These are phyloP conservation scores for Oryza rufipogon DNA, from an alignment of 176 grass and related monocot genomes.

Conservation along the genomic window DNA sequence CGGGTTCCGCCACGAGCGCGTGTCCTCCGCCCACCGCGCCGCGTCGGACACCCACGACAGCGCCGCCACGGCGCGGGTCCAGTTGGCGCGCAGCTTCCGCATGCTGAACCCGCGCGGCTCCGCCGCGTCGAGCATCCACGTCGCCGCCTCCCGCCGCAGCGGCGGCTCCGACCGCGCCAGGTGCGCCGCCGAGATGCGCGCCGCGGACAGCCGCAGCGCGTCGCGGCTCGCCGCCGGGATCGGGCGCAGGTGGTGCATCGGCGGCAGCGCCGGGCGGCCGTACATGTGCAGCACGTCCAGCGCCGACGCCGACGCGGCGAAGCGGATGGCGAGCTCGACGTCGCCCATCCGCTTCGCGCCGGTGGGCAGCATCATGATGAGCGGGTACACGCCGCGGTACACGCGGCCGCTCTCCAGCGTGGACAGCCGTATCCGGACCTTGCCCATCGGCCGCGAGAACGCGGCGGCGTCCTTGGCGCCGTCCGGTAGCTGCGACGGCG, in stretches of 20 bases:
- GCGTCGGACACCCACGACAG: constrained; percentile 62
- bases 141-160: constrained; percentile 68
- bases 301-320: constrained; percentile 55
- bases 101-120: constrained; percentile 92
- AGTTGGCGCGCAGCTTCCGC: constrained; percentile 90
- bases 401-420: constrained; percentile 63
- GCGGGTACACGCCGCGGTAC: constrained; percentile 78
- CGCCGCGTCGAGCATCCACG: constrained; percentile 87
- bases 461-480: constrained; percentile 55
- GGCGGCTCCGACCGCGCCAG: constrained; percentile 78
- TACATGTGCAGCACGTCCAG: constrained; percentile 75
- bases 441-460: constrained; percentile 71
- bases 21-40: constrained; percentile 69
- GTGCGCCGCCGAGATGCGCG: constrained; percentile 57
- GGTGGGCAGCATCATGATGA: constrained; percentile 71
- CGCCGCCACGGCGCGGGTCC: constrained; percentile 68
- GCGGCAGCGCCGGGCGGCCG: constrained; percentile 56
- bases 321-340: constrained; percentile 82
- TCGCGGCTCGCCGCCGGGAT: constrained; percentile 54
- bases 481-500: not conserved
- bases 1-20: constrained; percentile 74
- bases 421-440: constrained; percentile 82
- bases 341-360: constrained; percentile 90
- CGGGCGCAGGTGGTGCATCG: constrained; percentile 72
- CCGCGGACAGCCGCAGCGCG: constrained; percentile 61